Evolutionary conservation across 495 filamentous ascomycete genomes (phyloP).

Genomic region (Aspergillus kassunensis): DNA sequence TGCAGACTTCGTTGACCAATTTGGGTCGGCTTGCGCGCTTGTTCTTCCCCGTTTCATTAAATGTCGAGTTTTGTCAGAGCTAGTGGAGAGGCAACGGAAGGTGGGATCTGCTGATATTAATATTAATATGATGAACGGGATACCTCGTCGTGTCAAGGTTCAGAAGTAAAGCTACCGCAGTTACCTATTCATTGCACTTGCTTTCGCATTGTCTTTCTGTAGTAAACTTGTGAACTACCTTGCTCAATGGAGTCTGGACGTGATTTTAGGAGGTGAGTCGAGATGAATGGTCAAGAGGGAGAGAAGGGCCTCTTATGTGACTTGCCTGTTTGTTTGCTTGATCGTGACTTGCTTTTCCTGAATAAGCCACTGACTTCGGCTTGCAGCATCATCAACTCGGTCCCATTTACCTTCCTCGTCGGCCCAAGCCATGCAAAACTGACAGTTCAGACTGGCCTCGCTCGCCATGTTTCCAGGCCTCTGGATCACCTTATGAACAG

Average conservation of each 20-base stretch:
- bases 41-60: conserved; percentile 6
- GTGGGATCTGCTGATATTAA: background rate
- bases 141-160: too few species aligned
- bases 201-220: background rate
- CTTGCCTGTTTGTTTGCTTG: conserved; percentile 2
- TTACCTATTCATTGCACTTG: conserved; percentile 4
- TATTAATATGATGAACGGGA: conserved; percentile 6
- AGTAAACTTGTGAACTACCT: background rate
- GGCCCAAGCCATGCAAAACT: conserved; percentile 41
- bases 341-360: conserved; percentile 1
- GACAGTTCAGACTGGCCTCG: conserved; percentile 46
- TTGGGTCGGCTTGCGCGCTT: conserved; percentile 24
- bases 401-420: conserved; percentile 49
- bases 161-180: too few species aligned
- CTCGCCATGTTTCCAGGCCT: conserved; percentile 44
- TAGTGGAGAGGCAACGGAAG: conserved; percentile 7
- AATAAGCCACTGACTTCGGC: background rate
- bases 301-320: background rate
- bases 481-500: conserved; percentile 46
- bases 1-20: conserved; percentile 24
- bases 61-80: background rate
- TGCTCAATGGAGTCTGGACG: conserved; percentile 29
- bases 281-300: background rate
- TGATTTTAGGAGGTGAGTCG: conserved; percentile 34
- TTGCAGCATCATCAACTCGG: conserved; percentile 39